Evolutionary conservation across 345 rosid genomes (phyloP), one percentile per base, ranked within the genome.

Genomic region (Geranium brycei): DNA sequence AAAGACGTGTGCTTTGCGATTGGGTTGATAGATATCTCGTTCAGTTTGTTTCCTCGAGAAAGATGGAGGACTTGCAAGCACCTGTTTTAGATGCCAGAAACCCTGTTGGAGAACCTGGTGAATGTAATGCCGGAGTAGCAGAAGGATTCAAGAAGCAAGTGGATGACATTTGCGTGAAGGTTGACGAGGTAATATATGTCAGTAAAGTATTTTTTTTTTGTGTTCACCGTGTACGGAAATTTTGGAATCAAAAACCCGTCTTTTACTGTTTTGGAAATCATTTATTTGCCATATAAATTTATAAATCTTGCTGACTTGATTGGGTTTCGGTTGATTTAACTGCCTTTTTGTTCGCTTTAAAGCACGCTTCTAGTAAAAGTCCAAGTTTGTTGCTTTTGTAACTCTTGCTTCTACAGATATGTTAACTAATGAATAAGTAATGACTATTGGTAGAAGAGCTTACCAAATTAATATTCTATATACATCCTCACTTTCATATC

Each of bases 51-150:
- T 35, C 31, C 5, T 14, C 19, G 17, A 79, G 47, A 63, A 74
- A 66, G 78, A 78, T 75, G 69, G 75, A 75, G 68, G 32, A 56
- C 31, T 62, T 68, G 74, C 76, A 69, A 47, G 76, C 73, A 1
- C 62, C 80, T 58, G 32, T 62, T 65, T 75, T 74, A 31, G 62
- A 32, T 31, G 63, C 56, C 56, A 68, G 47, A 58, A 60, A 51
- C 30, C 59, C 61, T 16, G 58, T n/a, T 32, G 60, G 69, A 28
- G 76, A 71, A 67, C 62, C 73, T 41, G 70, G 17, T 5, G 61
- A 75, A 69, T 61, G 31, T 57, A 51, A 66, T 15, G 3, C 4
- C 6, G 59, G 58, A 16, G 70, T 41, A 5, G 58, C 60, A 17
- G 64, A 60, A 67, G 31, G 57, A 23, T 67, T 10, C 51, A 35